These are phyloP conservation scores for Emiliania huxleyi DNA, from an alignment of 78 protist species.

Conservation along the genomic window DNA sequence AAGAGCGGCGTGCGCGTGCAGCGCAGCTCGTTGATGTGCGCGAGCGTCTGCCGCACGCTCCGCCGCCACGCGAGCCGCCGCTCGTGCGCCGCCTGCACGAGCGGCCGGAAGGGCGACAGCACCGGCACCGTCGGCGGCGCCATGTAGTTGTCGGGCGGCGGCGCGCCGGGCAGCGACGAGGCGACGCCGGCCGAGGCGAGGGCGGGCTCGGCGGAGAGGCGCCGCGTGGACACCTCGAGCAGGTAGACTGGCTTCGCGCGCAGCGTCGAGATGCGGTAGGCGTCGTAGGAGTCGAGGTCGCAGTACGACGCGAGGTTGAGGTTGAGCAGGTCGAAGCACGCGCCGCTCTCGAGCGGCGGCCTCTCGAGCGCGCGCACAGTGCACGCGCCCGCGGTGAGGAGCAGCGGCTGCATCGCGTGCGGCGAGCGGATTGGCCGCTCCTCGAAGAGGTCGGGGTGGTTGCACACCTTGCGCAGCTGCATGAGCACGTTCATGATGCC, in stretches of 20 bases:
- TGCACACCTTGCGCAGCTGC: conserved; percentile 90
- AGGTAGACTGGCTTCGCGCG: background rate
- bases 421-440: conserved; percentile 77
- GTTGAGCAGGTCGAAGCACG: background rate
- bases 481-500: conserved; percentile 77
- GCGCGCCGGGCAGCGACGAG: background rate
- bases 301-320: background rate
- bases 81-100: background rate
- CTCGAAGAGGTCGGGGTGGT: conserved; percentile 92
- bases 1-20: conserved; percentile 16
- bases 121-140: background rate
- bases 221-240: background rate
- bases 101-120: background rate
- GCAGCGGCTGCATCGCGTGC: conserved; percentile 36
- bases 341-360: background rate
- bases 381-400: background rate
- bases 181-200: background rate
- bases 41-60: background rate
- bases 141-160: background rate
- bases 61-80: conserved; percentile 8
- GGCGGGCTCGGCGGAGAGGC: background rate
- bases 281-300: background rate
- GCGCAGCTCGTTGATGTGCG: background rate
- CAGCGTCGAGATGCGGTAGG: background rate
- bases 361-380: background rate